These are phyloP conservation scores for Talaromyces proteolyticus DNA, from an alignment of 495 filamentous ascomycete genomes.

Conservation along the genomic window DNA sequence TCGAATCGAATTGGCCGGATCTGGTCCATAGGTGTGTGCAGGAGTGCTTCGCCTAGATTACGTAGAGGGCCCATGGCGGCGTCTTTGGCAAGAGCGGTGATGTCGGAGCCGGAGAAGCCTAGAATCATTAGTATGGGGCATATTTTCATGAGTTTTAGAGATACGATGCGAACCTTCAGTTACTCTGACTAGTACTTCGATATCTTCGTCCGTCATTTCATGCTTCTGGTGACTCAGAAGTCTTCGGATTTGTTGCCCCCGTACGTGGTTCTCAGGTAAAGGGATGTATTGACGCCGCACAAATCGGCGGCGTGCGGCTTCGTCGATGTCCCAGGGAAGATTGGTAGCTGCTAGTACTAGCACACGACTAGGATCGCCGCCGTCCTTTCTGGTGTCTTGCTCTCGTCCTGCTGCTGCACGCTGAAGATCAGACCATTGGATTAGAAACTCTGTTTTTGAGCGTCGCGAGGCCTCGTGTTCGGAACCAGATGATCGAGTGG, in stretches of 20 bases:
- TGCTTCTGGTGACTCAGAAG: conserved; percentile 86
- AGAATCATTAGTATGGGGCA: background rate
- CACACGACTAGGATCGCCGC: conserved; percentile 86
- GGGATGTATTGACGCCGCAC: conserved; percentile 96
- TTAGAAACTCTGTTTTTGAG: conserved; percentile 97
- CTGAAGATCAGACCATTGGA: conserved; percentile 94
- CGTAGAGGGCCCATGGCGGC: conserved; percentile 96
- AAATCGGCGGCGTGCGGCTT: conserved; percentile 87
- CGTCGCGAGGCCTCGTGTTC: conserved; percentile 91
- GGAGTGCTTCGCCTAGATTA: conserved; percentile 81
- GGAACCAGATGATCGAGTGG: conserved; percentile 70
- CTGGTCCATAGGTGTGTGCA: conserved; percentile 88
- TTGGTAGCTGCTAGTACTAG: conserved; percentile 96
- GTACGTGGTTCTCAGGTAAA: conserved; percentile 75
- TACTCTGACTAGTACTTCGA: conserved; percentile 66
- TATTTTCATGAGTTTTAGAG: background rate
- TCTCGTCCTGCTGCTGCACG: conserved; percentile 86
- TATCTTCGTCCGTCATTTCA: conserved; percentile 65
- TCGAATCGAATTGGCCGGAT: conserved; percentile 78
- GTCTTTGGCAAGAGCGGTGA: conserved; percentile 95
- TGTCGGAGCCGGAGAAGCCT: conserved; percentile 97
- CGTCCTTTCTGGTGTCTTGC: conserved; percentile 48
- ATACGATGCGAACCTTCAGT: conserved; percentile 68
- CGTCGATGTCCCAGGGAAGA: conserved; percentile 96
- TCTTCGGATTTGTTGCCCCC: conserved; percentile 68